Conservation (phyloP, 2,329 filamentous ascomycete species). For the Thielaviopsis euricoi region DNA sequence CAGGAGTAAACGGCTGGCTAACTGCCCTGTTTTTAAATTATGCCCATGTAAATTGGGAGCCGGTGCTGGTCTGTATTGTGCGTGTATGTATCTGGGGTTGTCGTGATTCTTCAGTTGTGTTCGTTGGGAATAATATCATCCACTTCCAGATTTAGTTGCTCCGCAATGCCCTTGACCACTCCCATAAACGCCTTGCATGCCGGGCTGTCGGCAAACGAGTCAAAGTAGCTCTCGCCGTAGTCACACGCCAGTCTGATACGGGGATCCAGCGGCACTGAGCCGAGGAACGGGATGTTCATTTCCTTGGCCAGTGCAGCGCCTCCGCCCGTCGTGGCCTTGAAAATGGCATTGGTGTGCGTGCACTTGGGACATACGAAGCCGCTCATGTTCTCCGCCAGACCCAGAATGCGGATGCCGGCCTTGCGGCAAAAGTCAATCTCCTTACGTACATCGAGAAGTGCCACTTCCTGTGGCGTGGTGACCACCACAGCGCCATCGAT, state of each 20-base stretch:
- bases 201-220: constrained; percentile 83
- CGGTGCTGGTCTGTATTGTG: not conserved
- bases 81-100: too few species aligned
- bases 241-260: constrained; percentile 93
- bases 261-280: constrained; percentile 79
- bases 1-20: constrained; percentile 15
- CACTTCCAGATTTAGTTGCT: constrained; percentile 47
- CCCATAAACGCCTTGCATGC: constrained; percentile 66
- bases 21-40: not conserved
- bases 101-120: constrained; percentile 15
- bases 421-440: constrained; percentile 97
- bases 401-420: constrained; percentile 74
- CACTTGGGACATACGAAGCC: constrained; percentile 94
- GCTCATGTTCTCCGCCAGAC: constrained; percentile 94
- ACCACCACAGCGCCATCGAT: constrained; percentile 89
- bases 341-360: constrained; percentile 68
- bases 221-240: constrained; percentile 93
- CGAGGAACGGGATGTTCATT: constrained; percentile 75
- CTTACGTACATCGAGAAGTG: constrained; percentile 81
- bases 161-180: constrained; percentile 60
- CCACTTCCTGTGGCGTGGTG: constrained; percentile 88
- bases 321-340: constrained; percentile 80
- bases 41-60: not conserved
- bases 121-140: constrained; percentile 31
- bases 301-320: constrained; percentile 66